phyloP scores from a whole-genome alignment of 306 rosid genomes.

The Sindora glabra region DNA sequence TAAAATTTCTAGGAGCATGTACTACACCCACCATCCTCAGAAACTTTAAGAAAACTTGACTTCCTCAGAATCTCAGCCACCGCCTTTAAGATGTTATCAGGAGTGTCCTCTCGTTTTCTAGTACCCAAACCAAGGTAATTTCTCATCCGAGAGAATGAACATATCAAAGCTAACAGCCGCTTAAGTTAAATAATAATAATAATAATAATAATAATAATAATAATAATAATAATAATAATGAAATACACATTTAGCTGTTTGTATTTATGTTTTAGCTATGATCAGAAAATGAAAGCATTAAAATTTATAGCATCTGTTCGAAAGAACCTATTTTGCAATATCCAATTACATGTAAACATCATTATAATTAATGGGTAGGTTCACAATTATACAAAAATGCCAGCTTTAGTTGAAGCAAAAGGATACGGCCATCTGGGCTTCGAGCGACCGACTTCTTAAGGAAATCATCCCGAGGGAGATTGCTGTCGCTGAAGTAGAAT shows the following conservation, averaged over 20 bases:
- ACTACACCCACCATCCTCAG: constrained; percentile 5
- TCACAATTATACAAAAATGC: neutral
- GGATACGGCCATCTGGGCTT: neutral
- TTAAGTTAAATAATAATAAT: neutral
- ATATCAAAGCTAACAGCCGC: neutral
- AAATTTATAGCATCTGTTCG: no score
- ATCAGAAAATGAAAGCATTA: no score
- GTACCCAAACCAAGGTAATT: neutral
- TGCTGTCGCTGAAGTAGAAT: neutral
- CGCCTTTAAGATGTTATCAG: neutral
- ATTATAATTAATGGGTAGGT: neutral
- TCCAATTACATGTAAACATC: no score
- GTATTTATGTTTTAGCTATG: no score
- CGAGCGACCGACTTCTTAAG: neutral
- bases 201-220: no score
- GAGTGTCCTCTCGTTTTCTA: neutral
- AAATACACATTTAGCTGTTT: no score
- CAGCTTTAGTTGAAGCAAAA: neutral
- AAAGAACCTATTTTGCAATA: no score
- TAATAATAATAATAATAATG: no score
- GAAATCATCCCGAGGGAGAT: neutral
- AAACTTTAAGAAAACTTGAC: neutral
- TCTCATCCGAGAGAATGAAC: constrained; percentile 1
- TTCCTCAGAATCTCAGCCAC: neutral
- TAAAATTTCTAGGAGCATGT: neutral